phyloP scores from a whole-genome alignment of 768 basidiomycete genomes.

The Rhodosporidiobolus odoratus region DNA sequence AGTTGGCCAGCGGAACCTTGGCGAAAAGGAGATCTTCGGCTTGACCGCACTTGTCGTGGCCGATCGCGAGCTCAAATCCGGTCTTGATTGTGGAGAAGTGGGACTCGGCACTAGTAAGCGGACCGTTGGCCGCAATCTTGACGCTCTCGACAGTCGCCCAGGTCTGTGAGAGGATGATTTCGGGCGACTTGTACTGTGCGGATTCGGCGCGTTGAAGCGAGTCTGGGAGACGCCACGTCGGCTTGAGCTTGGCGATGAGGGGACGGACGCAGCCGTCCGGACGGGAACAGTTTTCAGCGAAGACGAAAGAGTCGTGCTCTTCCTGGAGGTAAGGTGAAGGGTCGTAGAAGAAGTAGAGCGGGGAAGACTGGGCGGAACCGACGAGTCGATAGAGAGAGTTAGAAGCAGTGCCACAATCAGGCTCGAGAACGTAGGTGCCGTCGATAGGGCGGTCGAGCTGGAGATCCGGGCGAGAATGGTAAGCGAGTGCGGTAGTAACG shows the following conservation, averaged over 20 bases:
- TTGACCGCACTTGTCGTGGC: slow-evolving; percentile 61
- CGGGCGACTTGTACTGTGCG: slow-evolving; percentile 55
- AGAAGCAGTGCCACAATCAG: slow-evolving; percentile 84
- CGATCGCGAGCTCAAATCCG: slow-evolving; percentile 54
- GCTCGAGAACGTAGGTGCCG: slow-evolving; percentile 69
- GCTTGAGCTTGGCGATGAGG: slow-evolving; percentile 64
- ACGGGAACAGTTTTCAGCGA: slow-evolving; percentile 70
- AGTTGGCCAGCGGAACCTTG: slow-evolving; percentile 62
- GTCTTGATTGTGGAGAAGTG: slow-evolving; percentile 62
- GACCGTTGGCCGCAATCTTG: slow-evolving; percentile 30
- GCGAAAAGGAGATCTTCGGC: slow-evolving; percentile 77
- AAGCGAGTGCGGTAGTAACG: not conserved
- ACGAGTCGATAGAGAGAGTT: slow-evolving; percentile 68
- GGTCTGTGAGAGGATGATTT: slow-evolving; percentile 50
- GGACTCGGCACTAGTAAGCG: slow-evolving; percentile 47
- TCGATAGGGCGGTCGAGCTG: slow-evolving; percentile 72
- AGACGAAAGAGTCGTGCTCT: slow-evolving; percentile 73
- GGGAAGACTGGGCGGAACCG: slow-evolving; percentile 50
- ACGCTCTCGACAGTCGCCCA: slow-evolving; percentile 30
- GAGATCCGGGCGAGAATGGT: not conserved
- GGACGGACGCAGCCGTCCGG: slow-evolving; percentile 69
- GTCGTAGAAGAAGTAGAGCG: slow-evolving; percentile 66
- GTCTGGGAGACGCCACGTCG: slow-evolving; percentile 65
- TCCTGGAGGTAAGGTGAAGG: slow-evolving; percentile 72
- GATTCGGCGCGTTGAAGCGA: slow-evolving; percentile 45